These are phyloP conservation scores for Phytophthora constricta DNA, from an alignment of 352 stramenopile genomes.

Conservation along the genomic window DNA sequence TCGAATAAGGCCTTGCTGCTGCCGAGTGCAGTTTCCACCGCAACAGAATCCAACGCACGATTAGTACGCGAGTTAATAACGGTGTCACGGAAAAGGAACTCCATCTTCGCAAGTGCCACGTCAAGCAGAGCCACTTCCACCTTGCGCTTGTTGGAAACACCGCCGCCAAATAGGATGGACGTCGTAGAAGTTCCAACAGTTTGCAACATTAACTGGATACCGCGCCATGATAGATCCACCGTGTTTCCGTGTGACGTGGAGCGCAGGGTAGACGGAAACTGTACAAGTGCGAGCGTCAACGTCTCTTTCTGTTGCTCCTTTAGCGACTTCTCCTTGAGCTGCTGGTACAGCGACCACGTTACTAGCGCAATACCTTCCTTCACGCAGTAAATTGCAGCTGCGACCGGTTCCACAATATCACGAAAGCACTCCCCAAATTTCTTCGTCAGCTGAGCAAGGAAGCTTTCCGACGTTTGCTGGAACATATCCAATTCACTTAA, in stretches of 20 bases:
- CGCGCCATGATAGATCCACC: slow-evolving; percentile 73
- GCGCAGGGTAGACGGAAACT: slow-evolving; percentile 68
- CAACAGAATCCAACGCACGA: slow-evolving; percentile 20
- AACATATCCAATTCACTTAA: slow-evolving; percentile 89
- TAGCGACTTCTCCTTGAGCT: slow-evolving; percentile 57
- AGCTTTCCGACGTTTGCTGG: slow-evolving; percentile 88
- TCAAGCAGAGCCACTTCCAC: slow-evolving; percentile 77
- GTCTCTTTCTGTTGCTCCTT: slow-evolving; percentile 54
- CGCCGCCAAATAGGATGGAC: slow-evolving; percentile 53
- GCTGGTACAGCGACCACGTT: slow-evolving; percentile 62
- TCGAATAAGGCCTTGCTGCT: slow-evolving; percentile 83
- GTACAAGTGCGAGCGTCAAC: slow-evolving; percentile 61
- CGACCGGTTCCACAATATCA: slow-evolving; percentile 87
- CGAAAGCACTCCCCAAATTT: slow-evolving; percentile 82
- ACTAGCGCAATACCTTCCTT: slow-evolving; percentile 89
- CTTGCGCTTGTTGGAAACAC: slow-evolving; percentile 55
- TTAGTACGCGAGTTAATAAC: slow-evolving; percentile 33
- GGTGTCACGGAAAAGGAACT: slow-evolving; percentile 69
- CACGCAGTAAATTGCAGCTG: slow-evolving; percentile 75
- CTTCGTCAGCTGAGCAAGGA: slow-evolving; percentile 63
- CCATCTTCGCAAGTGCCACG: slow-evolving; percentile 71
- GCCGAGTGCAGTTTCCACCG: slow-evolving; percentile 51
- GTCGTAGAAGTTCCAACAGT: slow-evolving; percentile 51
- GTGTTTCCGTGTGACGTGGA: slow-evolving; percentile 13
- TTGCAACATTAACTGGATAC: slow-evolving; percentile 70